Evolutionary conservation across 139 green algal species (phyloP).

Genomic region (Nannochloris sp.): DNA sequence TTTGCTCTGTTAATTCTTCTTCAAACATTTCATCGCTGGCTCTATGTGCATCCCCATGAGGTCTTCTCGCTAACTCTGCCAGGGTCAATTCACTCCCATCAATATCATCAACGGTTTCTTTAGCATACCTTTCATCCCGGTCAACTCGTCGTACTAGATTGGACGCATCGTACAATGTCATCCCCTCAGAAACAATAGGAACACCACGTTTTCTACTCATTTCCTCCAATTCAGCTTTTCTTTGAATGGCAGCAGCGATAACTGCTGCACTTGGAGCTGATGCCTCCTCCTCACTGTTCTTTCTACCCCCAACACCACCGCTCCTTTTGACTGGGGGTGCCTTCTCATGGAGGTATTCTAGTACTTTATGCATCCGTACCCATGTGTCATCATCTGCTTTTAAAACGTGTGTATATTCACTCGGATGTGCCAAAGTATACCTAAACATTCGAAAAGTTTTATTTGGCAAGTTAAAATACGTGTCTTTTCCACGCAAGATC

Average conservation of each 20-base stretch:
- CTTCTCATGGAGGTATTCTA: constrained; percentile 13
- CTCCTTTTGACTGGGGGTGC: background rate
- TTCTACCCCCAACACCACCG: background rate
- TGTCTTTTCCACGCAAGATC: constrained; percentile 39
- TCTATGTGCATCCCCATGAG: too few species aligned
- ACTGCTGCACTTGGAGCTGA: background rate
- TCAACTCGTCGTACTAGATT: too few species aligned
- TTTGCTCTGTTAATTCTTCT: too few species aligned
- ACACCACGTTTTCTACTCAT: background rate
- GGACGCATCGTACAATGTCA: constrained; percentile 1
- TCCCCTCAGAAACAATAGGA: constrained; percentile 9
- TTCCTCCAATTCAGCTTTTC: background rate
- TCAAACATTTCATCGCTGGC: too few species aligned
- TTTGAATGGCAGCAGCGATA: too few species aligned
- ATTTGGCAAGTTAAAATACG: constrained; percentile 46
- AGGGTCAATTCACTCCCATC: background rate
- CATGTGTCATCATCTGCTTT: constrained; percentile 61
- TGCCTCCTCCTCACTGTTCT: background rate
- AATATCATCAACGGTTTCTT: background rate
- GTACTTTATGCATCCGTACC: constrained; percentile 25
- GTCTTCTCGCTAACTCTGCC: background rate
- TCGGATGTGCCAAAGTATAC: constrained; percentile 12
- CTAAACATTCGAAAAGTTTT: constrained; percentile 48
- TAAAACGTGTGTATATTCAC: constrained; percentile 48
- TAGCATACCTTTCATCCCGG: too few species aligned